Evolutionary conservation across 2,329 filamentous ascomycete genomes (phyloP).

Genomic region (Colletotrichum tofieldiae): DNA sequence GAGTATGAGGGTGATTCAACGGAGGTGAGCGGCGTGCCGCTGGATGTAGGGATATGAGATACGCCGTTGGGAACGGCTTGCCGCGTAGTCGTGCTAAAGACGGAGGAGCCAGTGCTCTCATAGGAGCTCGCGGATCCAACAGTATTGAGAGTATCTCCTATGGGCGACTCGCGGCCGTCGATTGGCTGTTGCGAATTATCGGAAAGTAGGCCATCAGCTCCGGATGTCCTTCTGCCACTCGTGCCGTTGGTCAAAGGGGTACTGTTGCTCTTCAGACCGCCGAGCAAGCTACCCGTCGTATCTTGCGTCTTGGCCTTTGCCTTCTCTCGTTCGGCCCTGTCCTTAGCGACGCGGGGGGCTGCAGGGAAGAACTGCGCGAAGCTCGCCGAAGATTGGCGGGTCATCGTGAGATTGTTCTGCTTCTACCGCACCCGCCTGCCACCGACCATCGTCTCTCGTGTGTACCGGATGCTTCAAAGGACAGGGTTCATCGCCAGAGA

Average conservation of each 20-base stretch:
- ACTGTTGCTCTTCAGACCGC: conserved; percentile 48
- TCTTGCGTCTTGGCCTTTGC: conserved; percentile 66
- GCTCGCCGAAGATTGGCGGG: conserved; percentile 82
- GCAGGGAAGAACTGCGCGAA: conserved; percentile 91
- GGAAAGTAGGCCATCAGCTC: conserved; percentile 46
- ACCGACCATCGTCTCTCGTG: conserved; percentile 70
- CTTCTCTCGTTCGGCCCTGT: conserved; percentile 74
- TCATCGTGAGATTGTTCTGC: conserved; percentile 75
- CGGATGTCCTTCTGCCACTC: conserved; percentile 26
- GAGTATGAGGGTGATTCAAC: conserved; percentile 68
- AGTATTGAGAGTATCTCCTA: conserved; percentile 79
- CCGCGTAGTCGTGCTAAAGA: conserved; percentile 72
- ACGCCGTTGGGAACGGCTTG: conserved; percentile 59
- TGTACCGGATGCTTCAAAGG: conserved; percentile 46
- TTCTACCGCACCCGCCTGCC: conserved; percentile 68
- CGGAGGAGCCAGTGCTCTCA: conserved; percentile 79
- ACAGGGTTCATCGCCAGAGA: conserved; percentile 30
- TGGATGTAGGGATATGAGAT: conserved; percentile 61
- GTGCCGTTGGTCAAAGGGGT: conserved; percentile 43
- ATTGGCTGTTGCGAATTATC: conserved; percentile 56
- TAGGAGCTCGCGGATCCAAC: conserved; percentile 82
- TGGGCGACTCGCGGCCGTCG: conserved; percentile 72
- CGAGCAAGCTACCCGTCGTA: conserved; percentile 45
- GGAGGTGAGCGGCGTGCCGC: conserved; percentile 66
- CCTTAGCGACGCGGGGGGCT: conserved; percentile 77